Conservation (phyloP, 495 filamentous ascomycete species). For the Parathielavia hyrcaniae region DNA sequence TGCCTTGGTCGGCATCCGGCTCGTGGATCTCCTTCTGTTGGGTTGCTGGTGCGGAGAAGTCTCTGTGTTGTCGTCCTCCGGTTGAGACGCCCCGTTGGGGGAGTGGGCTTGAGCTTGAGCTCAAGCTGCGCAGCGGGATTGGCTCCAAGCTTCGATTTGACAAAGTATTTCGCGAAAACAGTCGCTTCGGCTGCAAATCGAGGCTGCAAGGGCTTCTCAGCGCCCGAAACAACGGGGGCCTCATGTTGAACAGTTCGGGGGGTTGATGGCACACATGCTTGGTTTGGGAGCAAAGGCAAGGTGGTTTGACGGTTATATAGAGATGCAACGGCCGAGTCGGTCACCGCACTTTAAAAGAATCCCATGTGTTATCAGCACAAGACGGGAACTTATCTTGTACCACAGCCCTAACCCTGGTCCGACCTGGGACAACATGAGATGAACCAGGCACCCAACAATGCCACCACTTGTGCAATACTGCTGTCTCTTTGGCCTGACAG, state of each 20-base stretch:
- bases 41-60: slow-evolving; percentile 20
- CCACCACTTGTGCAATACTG: not conserved
- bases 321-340: not conserved
- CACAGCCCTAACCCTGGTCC: slow-evolving; percentile 6
- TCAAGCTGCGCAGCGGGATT: not conserved
- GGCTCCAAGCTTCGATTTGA: slow-evolving; percentile 1
- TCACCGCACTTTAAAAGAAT: slow-evolving; percentile 10
- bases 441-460: not conserved
- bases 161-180: slow-evolving; percentile 5
- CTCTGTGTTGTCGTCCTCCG: slow-evolving; percentile 3
- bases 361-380: not conserved
- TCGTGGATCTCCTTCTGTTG: slow-evolving; percentile 1
- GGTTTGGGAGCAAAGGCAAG: not conserved
- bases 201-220: slow-evolving; percentile 20
- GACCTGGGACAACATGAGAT: not conserved
- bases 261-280: slow-evolving; percentile 7
- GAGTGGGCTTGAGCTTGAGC: not conserved
- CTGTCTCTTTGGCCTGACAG: too few species aligned
- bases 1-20: slow-evolving; percentile 30
- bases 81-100: not conserved
- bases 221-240: slow-evolving; percentile 20
- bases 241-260: slow-evolving; percentile 20
- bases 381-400: not conserved
- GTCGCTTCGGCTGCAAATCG: slow-evolving; percentile 1
- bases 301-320: not conserved